phyloP scores from a whole-genome alignment of 2,329 filamentous ascomycete genomes.

The Cladosporium phlei region DNA sequence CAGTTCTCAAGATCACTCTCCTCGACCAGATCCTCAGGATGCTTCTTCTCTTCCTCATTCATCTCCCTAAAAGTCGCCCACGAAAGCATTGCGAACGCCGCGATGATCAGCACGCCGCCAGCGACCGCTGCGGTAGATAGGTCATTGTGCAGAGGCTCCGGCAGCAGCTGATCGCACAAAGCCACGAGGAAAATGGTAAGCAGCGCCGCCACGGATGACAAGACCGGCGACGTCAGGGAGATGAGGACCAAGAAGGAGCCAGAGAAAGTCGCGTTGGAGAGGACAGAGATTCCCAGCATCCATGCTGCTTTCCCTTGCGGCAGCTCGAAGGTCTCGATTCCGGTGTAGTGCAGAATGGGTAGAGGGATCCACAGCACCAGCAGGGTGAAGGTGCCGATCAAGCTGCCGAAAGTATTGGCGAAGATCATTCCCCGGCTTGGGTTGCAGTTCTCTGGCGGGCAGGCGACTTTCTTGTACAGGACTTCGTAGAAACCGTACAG shows the following conservation, averaged over 20 bases:
- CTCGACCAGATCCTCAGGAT: constrained; percentile 36
- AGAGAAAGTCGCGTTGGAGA: constrained; percentile 87
- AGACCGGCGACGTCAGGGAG: constrained; percentile 82
- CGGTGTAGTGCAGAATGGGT: constrained; percentile 72
- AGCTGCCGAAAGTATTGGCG: constrained; percentile 82
- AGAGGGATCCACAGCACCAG: constrained; percentile 87
- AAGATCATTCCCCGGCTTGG: constrained; percentile 92
- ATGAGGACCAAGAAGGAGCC: constrained; percentile 92
- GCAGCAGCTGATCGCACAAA: constrained; percentile 81
- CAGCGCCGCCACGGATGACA: constrained; percentile 79
- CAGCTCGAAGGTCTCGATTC: constrained; percentile 76
- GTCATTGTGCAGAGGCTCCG: constrained; percentile 61
- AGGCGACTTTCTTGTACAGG: constrained; percentile 87
- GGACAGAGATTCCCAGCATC: constrained; percentile 73
- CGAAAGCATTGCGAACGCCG: constrained; percentile 78
- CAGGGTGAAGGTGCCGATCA: constrained; percentile 84
- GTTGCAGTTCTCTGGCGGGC: constrained; percentile 81
- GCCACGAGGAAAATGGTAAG: constrained; percentile 97
- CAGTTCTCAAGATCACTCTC: constrained; percentile 39
- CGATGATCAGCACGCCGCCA: constrained; percentile 82
- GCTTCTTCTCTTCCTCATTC: constrained; percentile 76
- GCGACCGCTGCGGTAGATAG: constrained; percentile 69
- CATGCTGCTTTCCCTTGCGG: constrained; percentile 72
- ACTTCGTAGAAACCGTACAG: constrained; percentile 97
- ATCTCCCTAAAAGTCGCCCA: constrained; percentile 94